phyloP scores from a whole-genome alignment of 208 protist genomes.

The Polymyxa betae region DNA sequence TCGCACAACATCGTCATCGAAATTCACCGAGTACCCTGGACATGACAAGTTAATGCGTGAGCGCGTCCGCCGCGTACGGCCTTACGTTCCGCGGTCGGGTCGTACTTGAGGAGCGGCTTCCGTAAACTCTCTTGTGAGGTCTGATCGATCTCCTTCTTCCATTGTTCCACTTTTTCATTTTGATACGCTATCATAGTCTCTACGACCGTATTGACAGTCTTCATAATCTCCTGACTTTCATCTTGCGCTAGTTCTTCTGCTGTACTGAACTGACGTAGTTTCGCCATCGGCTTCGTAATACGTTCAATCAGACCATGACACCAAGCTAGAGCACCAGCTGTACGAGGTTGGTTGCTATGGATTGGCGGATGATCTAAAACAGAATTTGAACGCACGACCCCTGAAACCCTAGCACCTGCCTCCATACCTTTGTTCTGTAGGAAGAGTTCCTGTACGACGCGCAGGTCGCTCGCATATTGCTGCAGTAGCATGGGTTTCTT shows the following conservation, averaged over 20 bases:
- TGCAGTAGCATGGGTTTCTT: slow-evolving; percentile 82
- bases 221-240: slow-evolving; percentile 54
- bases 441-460: slow-evolving; percentile 82
- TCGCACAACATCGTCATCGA: slow-evolving; percentile 87
- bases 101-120: slow-evolving; percentile 81
- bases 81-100: slow-evolving; percentile 51
- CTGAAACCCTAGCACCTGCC: not conserved
- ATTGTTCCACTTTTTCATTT: slow-evolving; percentile 78
- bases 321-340: slow-evolving; percentile 86
- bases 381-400: not conserved
- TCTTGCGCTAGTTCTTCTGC: slow-evolving; percentile 31
- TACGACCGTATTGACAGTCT: slow-evolving; percentile 46
- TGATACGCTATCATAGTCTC: slow-evolving; percentile 56
- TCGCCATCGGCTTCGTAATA: slow-evolving; percentile 83
- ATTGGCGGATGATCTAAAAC: slow-evolving; percentile 68
- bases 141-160: slow-evolving; percentile 83
- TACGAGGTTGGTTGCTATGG: slow-evolving; percentile 87
- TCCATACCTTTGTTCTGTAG: slow-evolving; percentile 54
- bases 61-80: not conserved
- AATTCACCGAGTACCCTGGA: slow-evolving; percentile 84
- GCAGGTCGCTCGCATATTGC: slow-evolving; percentile 79
- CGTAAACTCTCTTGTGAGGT: slow-evolving; percentile 89
- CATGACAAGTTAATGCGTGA: not conserved
- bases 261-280: slow-evolving; percentile 60
- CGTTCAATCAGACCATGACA: slow-evolving; percentile 87